Percentiles rank a stretch among this genome's conserved stretches.
Evolutionary conservation across 306 rosid species (phyloP).

Genomic region (Vigna mungo): DNA sequence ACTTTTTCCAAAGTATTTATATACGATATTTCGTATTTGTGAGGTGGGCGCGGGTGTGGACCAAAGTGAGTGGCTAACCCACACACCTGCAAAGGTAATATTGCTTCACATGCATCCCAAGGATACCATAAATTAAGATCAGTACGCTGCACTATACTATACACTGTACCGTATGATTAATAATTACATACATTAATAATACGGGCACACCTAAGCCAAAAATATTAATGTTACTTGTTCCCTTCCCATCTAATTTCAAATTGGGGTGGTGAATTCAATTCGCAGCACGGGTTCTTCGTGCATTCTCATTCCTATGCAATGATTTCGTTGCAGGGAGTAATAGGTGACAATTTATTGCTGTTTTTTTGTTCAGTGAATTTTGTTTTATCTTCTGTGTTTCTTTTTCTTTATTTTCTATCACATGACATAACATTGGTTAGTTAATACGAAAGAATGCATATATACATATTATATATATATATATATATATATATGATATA

Average conservation of each 20-base stretch:
- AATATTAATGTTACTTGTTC: not conserved
- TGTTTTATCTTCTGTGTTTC: not conserved
- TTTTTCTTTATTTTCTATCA: not conserved
- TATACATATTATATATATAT: too few species aligned
- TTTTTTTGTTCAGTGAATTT: not conserved
- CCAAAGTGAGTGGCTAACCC: conserved; percentile 49
- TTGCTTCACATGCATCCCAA: conserved; percentile 72
- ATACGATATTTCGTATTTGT: conserved; percentile 10
- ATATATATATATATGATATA: not conserved
- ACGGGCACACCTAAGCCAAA: conserved; percentile 36
- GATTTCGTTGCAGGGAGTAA: conserved; percentile 29
- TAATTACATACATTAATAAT: conserved; percentile 34
- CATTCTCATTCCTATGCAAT: conserved; percentile 29
- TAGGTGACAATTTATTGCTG: conserved; percentile 36
- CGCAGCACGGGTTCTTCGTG: conserved; percentile 82
- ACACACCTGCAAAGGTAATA: conserved; percentile 45
- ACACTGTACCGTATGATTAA: conserved; percentile 3
- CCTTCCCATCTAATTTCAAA: not conserved
- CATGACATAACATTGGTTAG: not conserved
- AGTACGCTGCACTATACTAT: not conserved
- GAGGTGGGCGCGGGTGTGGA: conserved; percentile 50
- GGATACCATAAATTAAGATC: conserved; percentile 57
- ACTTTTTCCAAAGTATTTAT: not conserved
- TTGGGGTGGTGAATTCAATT: conserved; percentile 61
- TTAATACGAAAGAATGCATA: not conserved